Evolutionary conservation across 768 basidiomycete genomes (phyloP).

Genomic region (Naematelia aurantialba): DNA sequence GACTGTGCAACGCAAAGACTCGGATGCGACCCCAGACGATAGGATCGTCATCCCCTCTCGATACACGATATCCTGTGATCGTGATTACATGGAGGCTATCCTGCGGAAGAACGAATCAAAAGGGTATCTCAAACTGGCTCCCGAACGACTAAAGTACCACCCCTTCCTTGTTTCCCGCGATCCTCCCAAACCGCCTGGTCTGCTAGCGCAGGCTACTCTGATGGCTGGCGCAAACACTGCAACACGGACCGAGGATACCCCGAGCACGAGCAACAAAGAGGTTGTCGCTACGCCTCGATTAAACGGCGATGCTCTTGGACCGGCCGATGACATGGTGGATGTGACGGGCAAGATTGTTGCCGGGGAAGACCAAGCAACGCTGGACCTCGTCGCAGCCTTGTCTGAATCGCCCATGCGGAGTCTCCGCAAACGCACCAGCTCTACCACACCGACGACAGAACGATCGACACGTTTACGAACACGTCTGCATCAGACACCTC

Average conservation of each 20-base stretch:
- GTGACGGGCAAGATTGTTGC: not conserved
- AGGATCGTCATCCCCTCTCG: constrained; percentile 56
- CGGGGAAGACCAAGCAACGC: constrained; percentile 36
- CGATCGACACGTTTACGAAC: not conserved
- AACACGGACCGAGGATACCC: not conserved
- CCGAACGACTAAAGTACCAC: constrained; percentile 89
- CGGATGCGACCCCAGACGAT: not conserved
- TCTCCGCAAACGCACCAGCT: constrained; percentile 15
- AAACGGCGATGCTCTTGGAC: constrained; percentile 8
- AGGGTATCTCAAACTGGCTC: constrained; percentile 65
- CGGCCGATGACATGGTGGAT: not conserved
- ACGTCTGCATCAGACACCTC: not conserved
- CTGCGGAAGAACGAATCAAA: constrained; percentile 69
- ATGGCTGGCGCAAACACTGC: constrained; percentile 2
- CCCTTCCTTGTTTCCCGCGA: constrained; percentile 70
- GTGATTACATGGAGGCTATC: constrained; percentile 62
- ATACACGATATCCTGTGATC: constrained; percentile 75
- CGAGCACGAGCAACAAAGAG: constrained; percentile 2
- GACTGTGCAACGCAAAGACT: not conserved
- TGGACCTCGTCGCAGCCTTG: constrained; percentile 31
- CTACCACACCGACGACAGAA: not conserved
- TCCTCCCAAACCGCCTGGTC: constrained; percentile 12
- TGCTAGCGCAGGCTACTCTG: constrained; percentile 14
- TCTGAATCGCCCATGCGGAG: constrained; percentile 20
- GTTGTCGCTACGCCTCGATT: not conserved